Base-by-base conservation (phyloP, 192 early-diverging fungal species). In the Coemansia sp. region DNA sequence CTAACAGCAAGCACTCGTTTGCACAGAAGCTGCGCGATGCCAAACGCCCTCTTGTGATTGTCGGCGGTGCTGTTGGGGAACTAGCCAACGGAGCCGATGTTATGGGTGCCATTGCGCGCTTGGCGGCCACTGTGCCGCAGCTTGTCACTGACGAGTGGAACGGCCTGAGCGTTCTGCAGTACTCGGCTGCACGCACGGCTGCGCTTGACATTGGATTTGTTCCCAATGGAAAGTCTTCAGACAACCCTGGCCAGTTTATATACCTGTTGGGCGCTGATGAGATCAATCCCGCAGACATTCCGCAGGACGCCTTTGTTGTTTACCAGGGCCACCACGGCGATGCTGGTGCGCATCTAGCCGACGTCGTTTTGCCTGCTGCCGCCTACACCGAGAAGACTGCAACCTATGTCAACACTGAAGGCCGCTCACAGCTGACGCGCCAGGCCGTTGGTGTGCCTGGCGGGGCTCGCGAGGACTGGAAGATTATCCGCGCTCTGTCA, bases 301-400 rank as follows among this genome's bases (percentile, higher is more conserved):
- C 95, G 62, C 86, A 88, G 70, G 86, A 92, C 70, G 92, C 95
- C 10, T 99, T 99, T 83, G 96, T 99, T 21, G 95, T 99, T 41
- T 99, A 99, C 86, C 97, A 99, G 86, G 97, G 97, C 37, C 97
- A 99, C 86, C 97, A 99, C 83, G 97, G 97, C 73, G 97, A 99
- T 83, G 86, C 85, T 38, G 97, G 97, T 59, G 97, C 97, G 8
- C 88, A 93, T 64, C 91, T 90, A 52, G 97, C 97, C 38, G 94
- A 99, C 82, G 94, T 99, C 39, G 91, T 99, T 63, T 87, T 99
- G 68, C 97, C 97, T 11, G 96, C 92, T 43, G 86, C 96, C 1
- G 94, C 96, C 8, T 99, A 96, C 75, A 99, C 96, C 6, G 97
- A 99, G 76, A 99, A 99, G 88, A 78, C 87, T 32, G 94, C 91